Conservation (phyloP, 192 early-diverging fungal genomes). For the Helicostylum pulchrum region DNA sequence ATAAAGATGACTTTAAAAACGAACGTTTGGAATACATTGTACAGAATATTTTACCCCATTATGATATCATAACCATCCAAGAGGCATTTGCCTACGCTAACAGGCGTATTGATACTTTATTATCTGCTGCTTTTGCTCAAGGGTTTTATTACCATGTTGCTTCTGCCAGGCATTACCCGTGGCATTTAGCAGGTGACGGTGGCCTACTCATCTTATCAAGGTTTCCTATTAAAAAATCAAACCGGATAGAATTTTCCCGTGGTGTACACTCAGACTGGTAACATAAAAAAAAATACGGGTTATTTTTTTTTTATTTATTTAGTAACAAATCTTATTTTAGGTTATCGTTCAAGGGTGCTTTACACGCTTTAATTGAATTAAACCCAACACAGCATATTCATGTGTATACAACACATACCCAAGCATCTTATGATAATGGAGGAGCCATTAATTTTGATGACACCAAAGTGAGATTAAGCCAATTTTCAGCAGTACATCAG, state of each 20-base stretch:
- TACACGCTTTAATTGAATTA: conserved; percentile 69
- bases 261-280: conserved; percentile 73
- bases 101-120: conserved; percentile 49
- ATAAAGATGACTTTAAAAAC: conserved; percentile 74
- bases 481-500: conserved; percentile 61
- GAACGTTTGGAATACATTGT: conserved; percentile 70
- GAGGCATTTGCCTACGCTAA: conserved; percentile 78
- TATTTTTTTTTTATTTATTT: background rate
- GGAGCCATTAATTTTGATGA: conserved; percentile 48
- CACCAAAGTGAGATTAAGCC: conserved; percentile 55
- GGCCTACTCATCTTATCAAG: conserved; percentile 72
- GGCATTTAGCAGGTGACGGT: conserved; percentile 67
- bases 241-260: conserved; percentile 57
- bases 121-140: conserved; percentile 55
- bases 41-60: conserved; percentile 55
- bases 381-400: conserved; percentile 48
- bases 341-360: conserved; percentile 68
- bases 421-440: conserved; percentile 64
- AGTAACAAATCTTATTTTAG: background rate
- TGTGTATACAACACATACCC: conserved; percentile 82
- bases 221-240: conserved; percentile 58
- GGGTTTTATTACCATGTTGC: conserved; percentile 68
- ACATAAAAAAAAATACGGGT: background rate
- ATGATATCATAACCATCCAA: conserved; percentile 79
- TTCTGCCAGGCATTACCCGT: conserved; percentile 53